These are phyloP conservation scores for Telopea speciosissima DNA, from an alignment of 177 flowering plant species.

Conservation along the genomic window DNA sequence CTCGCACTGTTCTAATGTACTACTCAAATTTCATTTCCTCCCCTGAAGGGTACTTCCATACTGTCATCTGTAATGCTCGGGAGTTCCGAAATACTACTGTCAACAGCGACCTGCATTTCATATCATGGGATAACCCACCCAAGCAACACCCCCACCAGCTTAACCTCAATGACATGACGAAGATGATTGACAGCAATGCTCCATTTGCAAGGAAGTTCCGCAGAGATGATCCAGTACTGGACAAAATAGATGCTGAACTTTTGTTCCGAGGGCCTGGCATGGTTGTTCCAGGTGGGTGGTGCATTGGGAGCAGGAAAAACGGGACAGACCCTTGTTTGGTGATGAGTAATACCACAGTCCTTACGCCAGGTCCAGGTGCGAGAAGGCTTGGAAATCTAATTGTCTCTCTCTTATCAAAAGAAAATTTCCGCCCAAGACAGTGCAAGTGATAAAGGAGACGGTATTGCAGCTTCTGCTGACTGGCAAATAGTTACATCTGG, in stretches of 20 bases:
- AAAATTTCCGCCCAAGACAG: conserved; percentile 76
- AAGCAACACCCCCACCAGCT: conserved; percentile 4
- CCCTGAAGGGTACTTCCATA: conserved; percentile 3
- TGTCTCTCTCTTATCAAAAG: conserved; percentile 52
- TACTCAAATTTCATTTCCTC: conserved; percentile 4
- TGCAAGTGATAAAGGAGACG: conserved; percentile 43
- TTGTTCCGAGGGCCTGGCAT: conserved; percentile 19
- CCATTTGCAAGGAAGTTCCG: conserved; percentile 22
- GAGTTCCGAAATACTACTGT: conserved; percentile 5
- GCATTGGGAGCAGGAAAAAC: conserved; percentile 23
- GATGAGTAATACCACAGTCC: conserved; percentile 44
- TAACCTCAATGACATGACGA: conserved; percentile 1
- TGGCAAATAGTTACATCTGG: conserved; percentile 8
- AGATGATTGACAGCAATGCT: conserved; percentile 2
- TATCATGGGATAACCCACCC: conserved; percentile 5
- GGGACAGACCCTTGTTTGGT: conserved; percentile 43
- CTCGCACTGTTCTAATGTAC: conserved; percentile 5
- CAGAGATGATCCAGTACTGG: conserved; percentile 30
- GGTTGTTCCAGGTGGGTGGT: conserved; percentile 36
- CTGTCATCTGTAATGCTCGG: conserved; percentile 4
- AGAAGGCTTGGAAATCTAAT: conserved; percentile 57
- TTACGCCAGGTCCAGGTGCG: conserved; percentile 73
- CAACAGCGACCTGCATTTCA: conserved; percentile 4
- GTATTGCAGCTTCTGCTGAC: conserved; percentile 5
- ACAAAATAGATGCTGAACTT: conserved; percentile 33